phyloP scores from a whole-genome alignment of 345 rosid species.

The Turnera subulata region DNA sequence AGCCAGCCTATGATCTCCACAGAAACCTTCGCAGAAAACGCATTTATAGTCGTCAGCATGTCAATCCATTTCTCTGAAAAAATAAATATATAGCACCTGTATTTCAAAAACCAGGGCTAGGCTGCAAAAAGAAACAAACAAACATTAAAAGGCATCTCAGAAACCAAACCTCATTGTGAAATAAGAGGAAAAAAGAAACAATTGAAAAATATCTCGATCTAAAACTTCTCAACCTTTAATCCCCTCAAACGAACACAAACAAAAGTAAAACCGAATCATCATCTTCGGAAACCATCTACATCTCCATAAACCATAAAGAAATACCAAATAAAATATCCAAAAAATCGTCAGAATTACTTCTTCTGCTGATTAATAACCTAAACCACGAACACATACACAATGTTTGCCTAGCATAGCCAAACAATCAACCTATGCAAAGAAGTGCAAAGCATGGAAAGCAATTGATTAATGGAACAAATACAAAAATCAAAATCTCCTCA shows the following conservation, averaged over 20 bases:
- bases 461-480: neutral
- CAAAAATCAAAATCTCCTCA: neutral
- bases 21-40: slow-evolving; percentile 8
- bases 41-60: slow-evolving; percentile 1
- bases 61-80: slow-evolving; percentile 17
- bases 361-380: too few relatives aligned
- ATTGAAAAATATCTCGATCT: neutral
- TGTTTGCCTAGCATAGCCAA: too few relatives aligned
- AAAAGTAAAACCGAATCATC: too few relatives aligned
- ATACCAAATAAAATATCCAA: neutral
- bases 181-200: neutral
- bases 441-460: too few relatives aligned
- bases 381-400: too few relatives aligned
- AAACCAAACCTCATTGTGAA: slow-evolving; percentile 1
- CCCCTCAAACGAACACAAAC: too few relatives aligned
- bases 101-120: slow-evolving; percentile 19
- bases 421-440: too few relatives aligned
- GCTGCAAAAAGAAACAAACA: slow-evolving; percentile 25
- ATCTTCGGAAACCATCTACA: neutral
- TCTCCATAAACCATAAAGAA: neutral
- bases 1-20: slow-evolving; percentile 18
- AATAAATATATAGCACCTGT: slow-evolving; percentile 3
- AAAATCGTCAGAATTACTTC: neutral
- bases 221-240: neutral
- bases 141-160: neutral